Evolutionary conservation across 2,329 filamentous ascomycete genomes (phyloP).

Genomic region (Botryotinia calthae): DNA sequence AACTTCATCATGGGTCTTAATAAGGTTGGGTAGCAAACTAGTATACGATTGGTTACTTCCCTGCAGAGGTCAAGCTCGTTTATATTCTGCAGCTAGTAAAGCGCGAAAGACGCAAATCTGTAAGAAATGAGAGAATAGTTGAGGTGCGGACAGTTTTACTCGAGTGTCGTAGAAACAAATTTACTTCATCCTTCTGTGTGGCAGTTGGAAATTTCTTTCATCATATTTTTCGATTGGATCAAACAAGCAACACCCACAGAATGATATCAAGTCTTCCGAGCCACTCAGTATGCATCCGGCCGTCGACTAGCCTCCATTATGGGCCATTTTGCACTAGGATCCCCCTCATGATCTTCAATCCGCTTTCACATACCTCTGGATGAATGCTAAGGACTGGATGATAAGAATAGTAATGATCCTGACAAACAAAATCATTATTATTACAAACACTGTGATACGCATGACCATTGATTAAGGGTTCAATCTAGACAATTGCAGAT

Average conservation of each 20-base stretch:
- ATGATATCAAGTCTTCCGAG: neutral
- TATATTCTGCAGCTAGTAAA: neutral
- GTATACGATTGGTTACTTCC: neutral
- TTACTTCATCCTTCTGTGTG: neutral
- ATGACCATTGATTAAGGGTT: conserved; percentile 8
- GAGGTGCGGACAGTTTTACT: neutral
- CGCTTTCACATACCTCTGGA: conserved; percentile 1
- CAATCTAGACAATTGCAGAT: conserved; percentile 11
- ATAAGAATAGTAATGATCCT: conserved; percentile 6
- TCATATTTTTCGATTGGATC: neutral
- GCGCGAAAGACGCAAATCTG: neutral
- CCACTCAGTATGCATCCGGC: conserved; percentile 10
- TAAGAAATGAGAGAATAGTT: neutral
- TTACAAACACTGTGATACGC: conserved; percentile 9
- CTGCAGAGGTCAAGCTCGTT: neutral
- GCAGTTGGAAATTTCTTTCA: neutral
- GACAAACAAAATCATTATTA: conserved; percentile 2
- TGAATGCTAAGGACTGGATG: conserved; percentile 1
- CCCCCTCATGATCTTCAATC: conserved; percentile 16
- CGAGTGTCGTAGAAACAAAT: neutral
- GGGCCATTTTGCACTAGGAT: neutral
- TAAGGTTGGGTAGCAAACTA: conserved; percentile 1
- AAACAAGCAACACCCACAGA: neutral
- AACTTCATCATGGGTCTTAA: conserved; percentile 7
- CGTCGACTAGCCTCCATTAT: neutral